Evolutionary conservation across 2,329 filamentous ascomycete genomes (phyloP).

Genomic region (Pestalotiopsis sp.): DNA sequence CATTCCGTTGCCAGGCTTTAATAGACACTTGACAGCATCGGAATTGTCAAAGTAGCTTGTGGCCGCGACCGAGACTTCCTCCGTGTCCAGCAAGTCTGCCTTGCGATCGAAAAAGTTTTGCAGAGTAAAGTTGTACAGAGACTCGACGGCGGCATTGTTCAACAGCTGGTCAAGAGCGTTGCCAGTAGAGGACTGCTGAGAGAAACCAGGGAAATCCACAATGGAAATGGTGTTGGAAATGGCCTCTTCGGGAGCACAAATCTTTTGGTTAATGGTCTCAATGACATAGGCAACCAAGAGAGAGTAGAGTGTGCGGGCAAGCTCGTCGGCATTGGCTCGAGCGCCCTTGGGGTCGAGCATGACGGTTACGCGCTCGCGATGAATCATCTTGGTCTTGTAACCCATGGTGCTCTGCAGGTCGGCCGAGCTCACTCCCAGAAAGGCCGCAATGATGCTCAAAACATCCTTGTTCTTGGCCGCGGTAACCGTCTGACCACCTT

Average conservation of each 20-base stretch:
- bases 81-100: constrained; percentile 89
- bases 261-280: constrained; percentile 86
- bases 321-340: constrained; percentile 87
- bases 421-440: constrained; percentile 79
- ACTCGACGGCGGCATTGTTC: constrained; percentile 91
- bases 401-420: constrained; percentile 88
- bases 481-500: constrained; percentile 84
- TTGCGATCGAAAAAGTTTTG: constrained; percentile 97
- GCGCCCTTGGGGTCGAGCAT: constrained; percentile 95
- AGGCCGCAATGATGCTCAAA: constrained; percentile 84
- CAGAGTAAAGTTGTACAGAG: constrained; percentile 88
- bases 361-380: constrained; percentile 95
- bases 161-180: constrained; percentile 90
- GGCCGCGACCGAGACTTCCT: constrained; percentile 86
- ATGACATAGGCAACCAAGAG: constrained; percentile 93
- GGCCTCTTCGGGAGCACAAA: constrained; percentile 84
- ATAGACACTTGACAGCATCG: constrained; percentile 85
- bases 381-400: constrained; percentile 96
- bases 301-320: constrained; percentile 91
- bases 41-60: constrained; percentile 99
- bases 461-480: constrained; percentile 93
- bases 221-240: constrained; percentile 94
- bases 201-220: constrained; percentile 95
- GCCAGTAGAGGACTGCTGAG: constrained; percentile 79
- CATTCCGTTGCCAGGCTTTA: constrained; percentile 91